Evolutionary conservation across 1,284 basidiomycete genomes (phyloP), one percentile per base, ranked within the genome.

Genomic region (Dichomitus squalens): DNA sequence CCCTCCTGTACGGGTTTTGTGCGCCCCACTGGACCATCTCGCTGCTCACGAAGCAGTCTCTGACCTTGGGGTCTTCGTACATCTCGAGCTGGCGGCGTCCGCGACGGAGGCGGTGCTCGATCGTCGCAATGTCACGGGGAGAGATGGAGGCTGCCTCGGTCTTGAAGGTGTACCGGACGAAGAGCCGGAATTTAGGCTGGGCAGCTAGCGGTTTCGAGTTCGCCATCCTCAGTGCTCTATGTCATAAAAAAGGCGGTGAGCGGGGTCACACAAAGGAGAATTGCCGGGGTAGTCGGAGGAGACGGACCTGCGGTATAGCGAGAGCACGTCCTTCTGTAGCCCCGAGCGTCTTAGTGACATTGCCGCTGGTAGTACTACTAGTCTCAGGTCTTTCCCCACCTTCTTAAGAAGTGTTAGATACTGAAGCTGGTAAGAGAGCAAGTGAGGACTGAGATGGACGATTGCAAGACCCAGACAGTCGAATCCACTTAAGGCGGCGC

Each of bases 181-280:
- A 83, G 41, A 89, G 78, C 20, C 75, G 74, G 73, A 92, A 93
- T 64, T 85, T 90, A 23, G 79, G 75, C 47, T 79, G 86, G 0
- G 81, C 74, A 7, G 71, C 59, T 0, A 71, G 68, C 7, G 90
- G 88, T 73, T 93, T 93, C 9, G 81, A 78, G 52, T 75, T 79
- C 6, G 84, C 82, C 80, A 91, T 88, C 25, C 90, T 86, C 33
- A 92, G 79, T 29, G 88, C 88, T 43, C 90, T 93, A 62, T 33
- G 41, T 49, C 34, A 48, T 18, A 16, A 48, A 11, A 23, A 53
- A 39, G 48, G 48, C 16, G n/a, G n/a, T 25, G 38, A 9, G 23
- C 38, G 39, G 29, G 21, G 33, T 20, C 29, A 31, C 29, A 11
- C 11, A 38, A 44, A 21, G n/a, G n/a, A n/a, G n/a, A n/a, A n/a